These are phyloP conservation scores for Fusarium humuli DNA, from an alignment of 2,329 filamentous ascomycete species.

Conservation along the genomic window DNA sequence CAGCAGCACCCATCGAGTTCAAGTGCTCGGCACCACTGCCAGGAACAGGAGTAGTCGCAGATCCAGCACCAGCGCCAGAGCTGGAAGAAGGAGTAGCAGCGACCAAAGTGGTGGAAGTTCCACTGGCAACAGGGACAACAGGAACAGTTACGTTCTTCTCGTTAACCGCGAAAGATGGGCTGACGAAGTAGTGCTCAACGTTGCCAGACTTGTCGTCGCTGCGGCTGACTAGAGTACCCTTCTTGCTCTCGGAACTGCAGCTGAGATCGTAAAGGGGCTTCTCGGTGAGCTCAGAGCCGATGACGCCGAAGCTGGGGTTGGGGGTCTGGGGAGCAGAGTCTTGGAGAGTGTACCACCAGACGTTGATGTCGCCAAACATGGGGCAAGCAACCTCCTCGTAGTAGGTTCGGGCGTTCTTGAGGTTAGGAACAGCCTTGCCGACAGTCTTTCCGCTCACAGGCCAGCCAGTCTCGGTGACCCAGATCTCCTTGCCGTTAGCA, in stretches of 20 bases:
- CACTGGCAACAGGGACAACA: neutral
- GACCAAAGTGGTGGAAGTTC: slow-evolving; percentile 29
- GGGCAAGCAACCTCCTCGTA: slow-evolving; percentile 84
- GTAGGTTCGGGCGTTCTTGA: slow-evolving; percentile 79
- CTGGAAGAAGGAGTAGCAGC: slow-evolving; percentile 38
- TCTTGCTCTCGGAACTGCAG: slow-evolving; percentile 52
- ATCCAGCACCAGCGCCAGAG: slow-evolving; percentile 33
- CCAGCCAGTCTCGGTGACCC: slow-evolving; percentile 92
- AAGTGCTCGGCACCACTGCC: slow-evolving; percentile 41
- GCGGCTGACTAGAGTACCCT: slow-evolving; percentile 22
- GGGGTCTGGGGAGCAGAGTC: slow-evolving; percentile 71
- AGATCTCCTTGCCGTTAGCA: slow-evolving; percentile 76
- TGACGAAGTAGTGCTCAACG: slow-evolving; percentile 19
- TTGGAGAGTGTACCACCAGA: slow-evolving; percentile 83
- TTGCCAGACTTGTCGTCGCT: slow-evolving; percentile 9
- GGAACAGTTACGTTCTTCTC: slow-evolving; percentile 43
- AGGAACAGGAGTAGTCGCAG: slow-evolving; percentile 22
- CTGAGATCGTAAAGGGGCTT: slow-evolving; percentile 73
- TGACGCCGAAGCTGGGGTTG: slow-evolving; percentile 77
- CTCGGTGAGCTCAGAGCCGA: slow-evolving; percentile 64
- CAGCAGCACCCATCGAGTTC: slow-evolving; percentile 50
- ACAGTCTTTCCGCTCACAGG: slow-evolving; percentile 76
- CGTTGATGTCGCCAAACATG: slow-evolving; percentile 71
- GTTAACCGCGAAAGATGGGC: slow-evolving; percentile 26
- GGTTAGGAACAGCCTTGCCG: slow-evolving; percentile 71